These are phyloP conservation scores for Microbotryum silenes-acaulis DNA, from an alignment of 1,284 basidiomycete genomes.

Conservation along the genomic window DNA sequence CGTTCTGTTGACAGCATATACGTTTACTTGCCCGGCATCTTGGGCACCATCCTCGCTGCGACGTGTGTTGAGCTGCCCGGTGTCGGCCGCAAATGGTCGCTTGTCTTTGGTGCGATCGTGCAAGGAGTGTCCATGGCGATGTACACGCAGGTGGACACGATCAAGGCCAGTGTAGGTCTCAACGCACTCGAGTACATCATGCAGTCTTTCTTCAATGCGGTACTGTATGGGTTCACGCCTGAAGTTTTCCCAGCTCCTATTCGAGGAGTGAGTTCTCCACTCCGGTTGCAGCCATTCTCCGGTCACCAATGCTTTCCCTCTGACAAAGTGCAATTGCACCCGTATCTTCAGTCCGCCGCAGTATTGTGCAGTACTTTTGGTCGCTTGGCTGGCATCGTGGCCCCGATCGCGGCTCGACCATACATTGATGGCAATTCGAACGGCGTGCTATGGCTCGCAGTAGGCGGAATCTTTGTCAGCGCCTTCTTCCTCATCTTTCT, in stretches of 20 bases:
- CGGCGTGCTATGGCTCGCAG: slow-evolving; percentile 7
- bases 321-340: neutral
- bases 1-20: slow-evolving; percentile 53
- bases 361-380: slow-evolving; percentile 5
- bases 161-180: slow-evolving; percentile 1
- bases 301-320: too few species aligned
- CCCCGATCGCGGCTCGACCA: slow-evolving; percentile 6
- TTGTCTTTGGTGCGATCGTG: slow-evolving; percentile 35
- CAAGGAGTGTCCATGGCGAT: slow-evolving; percentile 5
- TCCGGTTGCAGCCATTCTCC: too few species aligned
- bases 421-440: slow-evolving; percentile 10
- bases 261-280: neutral
- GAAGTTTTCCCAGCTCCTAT: slow-evolving; percentile 3
- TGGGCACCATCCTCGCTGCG: slow-evolving; percentile 56
- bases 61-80: slow-evolving; percentile 54
- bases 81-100: slow-evolving; percentile 56
- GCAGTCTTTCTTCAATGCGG: slow-evolving; percentile 3
- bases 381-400: slow-evolving; percentile 2
- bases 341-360: neutral
- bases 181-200: slow-evolving; percentile 5
- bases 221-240: slow-evolving; percentile 1
- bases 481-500: neutral
- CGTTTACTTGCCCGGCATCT: slow-evolving; percentile 60
- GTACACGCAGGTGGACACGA: slow-evolving; percentile 2
- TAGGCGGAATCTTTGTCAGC: neutral